Evolutionary conservation across 192 early-diverging fungal genomes (phyloP).

Genomic region (Backusella sp.): DNA sequence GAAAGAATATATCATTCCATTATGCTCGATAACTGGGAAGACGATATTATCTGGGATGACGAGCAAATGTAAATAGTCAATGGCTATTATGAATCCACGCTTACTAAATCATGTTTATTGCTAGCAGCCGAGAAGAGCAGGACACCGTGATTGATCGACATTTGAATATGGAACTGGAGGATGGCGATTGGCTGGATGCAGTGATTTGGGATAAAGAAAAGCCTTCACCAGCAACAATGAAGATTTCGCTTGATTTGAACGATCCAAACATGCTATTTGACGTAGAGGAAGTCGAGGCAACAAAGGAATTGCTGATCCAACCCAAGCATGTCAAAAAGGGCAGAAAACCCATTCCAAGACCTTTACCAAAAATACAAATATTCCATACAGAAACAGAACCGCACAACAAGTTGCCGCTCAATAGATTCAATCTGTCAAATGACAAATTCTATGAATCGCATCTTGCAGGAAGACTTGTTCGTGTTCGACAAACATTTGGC

Average conservation of each 20-base stretch:
- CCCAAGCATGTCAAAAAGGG: constrained; percentile 33
- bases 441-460: constrained; percentile 82
- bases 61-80: constrained; percentile 30
- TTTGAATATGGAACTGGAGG: constrained; percentile 62
- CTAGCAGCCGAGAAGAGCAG: background rate
- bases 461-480: constrained; percentile 61
- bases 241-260: constrained; percentile 61
- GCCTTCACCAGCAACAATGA: constrained; percentile 51
- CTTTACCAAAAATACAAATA: constrained; percentile 26
- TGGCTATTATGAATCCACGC: no score
- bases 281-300: constrained; percentile 46
- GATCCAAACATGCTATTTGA: constrained; percentile 80
- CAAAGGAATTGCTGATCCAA: constrained; percentile 31
- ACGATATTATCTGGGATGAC: constrained; percentile 75
- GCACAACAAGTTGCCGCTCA: constrained; percentile 56
- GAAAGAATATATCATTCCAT: constrained; percentile 60
- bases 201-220: constrained; percentile 81
- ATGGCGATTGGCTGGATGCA: constrained; percentile 68
- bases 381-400: constrained; percentile 55
- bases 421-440: constrained; percentile 86
- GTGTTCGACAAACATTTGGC: constrained; percentile 87
- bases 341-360: constrained; percentile 30
- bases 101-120: background rate
- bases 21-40: constrained; percentile 83
- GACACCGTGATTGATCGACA: constrained; percentile 14